Evolutionary conservation across 2,329 filamentous ascomycete genomes (phyloP).

Genomic region (Geoglossum cookeanum): DNA sequence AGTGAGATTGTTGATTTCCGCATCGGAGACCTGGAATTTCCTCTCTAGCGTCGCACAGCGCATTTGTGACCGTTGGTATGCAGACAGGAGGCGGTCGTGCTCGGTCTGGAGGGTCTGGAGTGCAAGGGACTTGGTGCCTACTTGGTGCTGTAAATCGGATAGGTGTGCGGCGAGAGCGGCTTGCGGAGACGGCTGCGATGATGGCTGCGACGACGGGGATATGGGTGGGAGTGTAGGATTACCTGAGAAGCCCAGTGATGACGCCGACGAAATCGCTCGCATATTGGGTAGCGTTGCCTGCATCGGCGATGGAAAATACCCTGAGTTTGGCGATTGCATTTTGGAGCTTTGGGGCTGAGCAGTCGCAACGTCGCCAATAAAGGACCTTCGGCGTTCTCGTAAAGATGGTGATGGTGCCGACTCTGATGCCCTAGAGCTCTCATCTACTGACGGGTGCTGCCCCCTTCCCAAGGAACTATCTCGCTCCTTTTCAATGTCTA

Average conservation of each 20-base stretch:
- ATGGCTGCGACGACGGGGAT: not conserved
- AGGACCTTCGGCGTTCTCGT: not conserved
- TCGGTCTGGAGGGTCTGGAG: constrained; percentile 34
- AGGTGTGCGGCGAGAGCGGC: constrained; percentile 23
- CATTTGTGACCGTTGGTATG: constrained; percentile 29
- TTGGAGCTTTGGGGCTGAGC: not conserved
- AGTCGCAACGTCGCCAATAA: not conserved
- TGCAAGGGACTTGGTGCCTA: constrained; percentile 32
- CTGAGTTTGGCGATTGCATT: not conserved
- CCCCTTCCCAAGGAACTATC: not conserved
- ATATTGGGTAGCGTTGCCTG: not conserved
- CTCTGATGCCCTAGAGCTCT: not conserved
- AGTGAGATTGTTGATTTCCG: constrained; percentile 31
- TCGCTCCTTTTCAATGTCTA: not conserved
- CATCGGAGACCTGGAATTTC: constrained; percentile 30
- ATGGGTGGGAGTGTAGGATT: not conserved
- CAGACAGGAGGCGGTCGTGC: constrained; percentile 32
- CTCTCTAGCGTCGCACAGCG: constrained; percentile 31
- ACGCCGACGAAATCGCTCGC: not conserved
- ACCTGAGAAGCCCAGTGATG: not conserved
- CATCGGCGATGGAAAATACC: constrained; percentile 1
- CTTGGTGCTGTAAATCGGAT: constrained; percentile 33
- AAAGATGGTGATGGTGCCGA: not conserved
- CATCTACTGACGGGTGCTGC: not conserved
- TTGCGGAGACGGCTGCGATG: not conserved